Evolutionary conservation across 768 basidiomycete genomes (phyloP).

Genomic region (Kwoniella pini): DNA sequence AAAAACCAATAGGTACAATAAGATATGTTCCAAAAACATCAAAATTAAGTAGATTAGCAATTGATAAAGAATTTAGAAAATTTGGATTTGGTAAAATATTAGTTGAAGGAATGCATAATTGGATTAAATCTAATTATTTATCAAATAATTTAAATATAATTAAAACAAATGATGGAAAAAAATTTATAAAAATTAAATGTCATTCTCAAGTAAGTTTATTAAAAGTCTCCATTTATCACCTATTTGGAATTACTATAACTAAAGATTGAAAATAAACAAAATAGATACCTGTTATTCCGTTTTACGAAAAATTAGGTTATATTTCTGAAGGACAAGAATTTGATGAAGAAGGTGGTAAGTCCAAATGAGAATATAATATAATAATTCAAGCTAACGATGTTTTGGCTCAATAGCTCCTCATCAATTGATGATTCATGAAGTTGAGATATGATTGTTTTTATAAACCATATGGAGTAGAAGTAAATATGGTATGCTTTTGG

Average conservation of each 20-base stretch:
- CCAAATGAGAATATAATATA: not conserved
- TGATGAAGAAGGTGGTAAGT: conserved; percentile 52
- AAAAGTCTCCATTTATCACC: too few species aligned
- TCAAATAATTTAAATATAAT: not conserved
- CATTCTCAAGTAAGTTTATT: conserved; percentile 37
- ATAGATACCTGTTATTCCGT: conserved; percentile 43
- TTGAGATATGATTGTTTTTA: conserved; percentile 19
- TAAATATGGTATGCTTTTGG: too few species aligned
- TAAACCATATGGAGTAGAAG: not conserved
- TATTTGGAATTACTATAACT: not conserved
- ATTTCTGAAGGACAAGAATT: conserved; percentile 39
- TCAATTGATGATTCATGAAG: conserved; percentile 34
- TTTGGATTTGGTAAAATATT: conserved; percentile 47
- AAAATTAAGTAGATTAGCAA: conserved; percentile 44
- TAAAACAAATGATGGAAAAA: conserved; percentile 7
- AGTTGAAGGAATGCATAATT: conserved; percentile 33
- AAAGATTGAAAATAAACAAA: not conserved
- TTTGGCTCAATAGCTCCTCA: conserved; percentile 30
- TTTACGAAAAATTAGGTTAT: conserved; percentile 48
- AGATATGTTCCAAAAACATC: conserved; percentile 33
- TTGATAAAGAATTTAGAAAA: conserved; percentile 36
- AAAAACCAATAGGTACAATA: conserved; percentile 42
- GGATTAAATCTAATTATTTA: conserved; percentile 6
- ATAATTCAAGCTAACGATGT: not conserved
- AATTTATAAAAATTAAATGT: conserved; percentile 21